Base-by-base conservation (phyloP, 352 stramenopile species). In the Saprolegnia parasitica region DNA sequence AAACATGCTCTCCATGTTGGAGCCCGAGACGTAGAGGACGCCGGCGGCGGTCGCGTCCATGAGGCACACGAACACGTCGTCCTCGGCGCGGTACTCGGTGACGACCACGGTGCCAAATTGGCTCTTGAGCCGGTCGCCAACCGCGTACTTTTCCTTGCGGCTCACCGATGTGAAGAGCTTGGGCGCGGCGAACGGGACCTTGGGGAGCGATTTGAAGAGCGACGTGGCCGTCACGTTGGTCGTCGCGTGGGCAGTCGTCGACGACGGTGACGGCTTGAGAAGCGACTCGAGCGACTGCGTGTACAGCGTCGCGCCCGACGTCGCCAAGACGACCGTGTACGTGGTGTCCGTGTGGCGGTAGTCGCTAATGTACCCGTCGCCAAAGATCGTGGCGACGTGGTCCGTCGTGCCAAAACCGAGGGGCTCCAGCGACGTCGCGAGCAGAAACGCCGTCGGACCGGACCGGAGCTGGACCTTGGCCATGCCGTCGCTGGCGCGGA, bases 1-100 rank as follows among this genome's bases (percentile, higher is more conserved):
- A 58, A 81, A 73, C 39, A 65, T 71, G n/a, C 74, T 83, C 66
- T 83, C 78, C 21, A 81, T 81, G 45, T 82, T 55, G 35, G 62
- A 24, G 64, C 84, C 78, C 60, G 66, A 79, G 39, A 89, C 79
- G 58, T 80, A 89, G 18, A 89, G 65, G 68, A 76, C 63, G 39
- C 67, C 74, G 32, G 65, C 70, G 18, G 40, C 67, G 15, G 45
- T 54, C 2, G 74, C 52, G 42, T 72, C 49, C 16, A 70, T 23
- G 10, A 37, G 11, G 37, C 63, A 70, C 10, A 10, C 46, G 20
- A 62, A 58, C 11, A 70, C 63, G 16, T 61, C 46, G 37, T 39
- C 42, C 8, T 61, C 21, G 21, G 46, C 18, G 11, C 18, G 16
- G 39, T 58, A 16, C 11, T 11, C 16, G 23, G 21, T 61, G 63